phyloP scores from a whole-genome alignment of 257 asterid species.

The Primulina eburnea region DNA sequence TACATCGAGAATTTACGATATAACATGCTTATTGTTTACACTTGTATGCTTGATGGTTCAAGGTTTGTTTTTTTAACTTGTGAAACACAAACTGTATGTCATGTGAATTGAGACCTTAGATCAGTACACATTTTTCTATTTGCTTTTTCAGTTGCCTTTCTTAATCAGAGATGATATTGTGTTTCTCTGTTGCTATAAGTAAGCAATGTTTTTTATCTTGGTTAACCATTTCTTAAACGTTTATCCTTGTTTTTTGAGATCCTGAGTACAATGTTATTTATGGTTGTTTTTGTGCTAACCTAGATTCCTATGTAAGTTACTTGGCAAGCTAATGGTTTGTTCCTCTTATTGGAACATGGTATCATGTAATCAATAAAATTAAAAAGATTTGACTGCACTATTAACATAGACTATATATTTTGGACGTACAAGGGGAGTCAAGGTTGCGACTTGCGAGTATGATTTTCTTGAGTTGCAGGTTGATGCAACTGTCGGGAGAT shows the following conservation, averaged over 20 bases:
- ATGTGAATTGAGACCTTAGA: not conserved
- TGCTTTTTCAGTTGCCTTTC: not conserved
- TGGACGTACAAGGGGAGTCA: not conserved
- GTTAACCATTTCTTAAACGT: not conserved
- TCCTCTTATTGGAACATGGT: not conserved
- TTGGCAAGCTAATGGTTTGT: not conserved
- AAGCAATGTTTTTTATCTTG: not conserved
- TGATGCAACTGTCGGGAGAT: not conserved
- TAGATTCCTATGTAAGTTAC: not conserved
- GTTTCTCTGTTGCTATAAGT: not conserved
- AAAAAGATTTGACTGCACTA: too few relatives aligned
- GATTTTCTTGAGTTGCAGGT: not conserved
- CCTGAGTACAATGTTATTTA: not conserved
- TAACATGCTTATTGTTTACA: not conserved
- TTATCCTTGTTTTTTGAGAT: not conserved
- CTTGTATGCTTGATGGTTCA: not conserved
- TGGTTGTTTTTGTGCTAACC: not conserved
- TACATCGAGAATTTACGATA: slow-evolving; percentile 12
- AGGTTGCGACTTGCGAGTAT: not conserved
- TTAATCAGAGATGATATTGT: not conserved
- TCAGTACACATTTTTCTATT: not conserved
- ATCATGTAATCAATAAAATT: too few relatives aligned
- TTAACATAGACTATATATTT: not conserved
- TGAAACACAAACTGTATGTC: not conserved
- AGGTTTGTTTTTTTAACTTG: not conserved